phyloP scores from a whole-genome alignment of 768 basidiomycete genomes.

The Omphalotus guepiniiformis region DNA sequence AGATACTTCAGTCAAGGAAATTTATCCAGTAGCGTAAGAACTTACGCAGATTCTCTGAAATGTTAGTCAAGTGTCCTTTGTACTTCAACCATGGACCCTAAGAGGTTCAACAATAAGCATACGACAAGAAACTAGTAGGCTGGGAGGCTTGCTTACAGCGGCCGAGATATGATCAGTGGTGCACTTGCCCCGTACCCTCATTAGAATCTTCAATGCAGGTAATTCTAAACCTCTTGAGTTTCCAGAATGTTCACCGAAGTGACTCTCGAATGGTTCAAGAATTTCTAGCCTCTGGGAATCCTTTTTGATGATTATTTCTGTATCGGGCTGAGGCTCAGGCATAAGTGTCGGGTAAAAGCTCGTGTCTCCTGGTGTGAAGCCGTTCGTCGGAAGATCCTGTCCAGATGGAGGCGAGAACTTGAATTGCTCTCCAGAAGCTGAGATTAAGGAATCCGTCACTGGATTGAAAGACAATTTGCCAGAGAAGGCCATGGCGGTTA shows the following conservation, averaged over 20 bases:
- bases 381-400: slow-evolving; percentile 75
- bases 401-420: slow-evolving; percentile 83
- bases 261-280: slow-evolving; percentile 79
- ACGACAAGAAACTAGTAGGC: neutral
- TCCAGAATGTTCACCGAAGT: slow-evolving; percentile 50
- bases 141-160: slow-evolving; percentile 55
- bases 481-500: slow-evolving; percentile 96
- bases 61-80: slow-evolving; percentile 95
- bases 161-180: slow-evolving; percentile 99
- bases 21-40: slow-evolving; percentile 11
- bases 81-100: slow-evolving; percentile 99
- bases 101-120: slow-evolving; percentile 8
- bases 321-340: slow-evolving; percentile 73
- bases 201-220: slow-evolving; percentile 74
- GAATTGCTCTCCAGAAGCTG: slow-evolving; percentile 74
- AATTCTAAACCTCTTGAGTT: slow-evolving; percentile 66
- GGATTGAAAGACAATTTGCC: slow-evolving; percentile 95
- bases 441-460: slow-evolving; percentile 62
- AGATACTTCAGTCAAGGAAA: neutral
- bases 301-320: slow-evolving; percentile 71
- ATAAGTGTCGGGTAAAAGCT: slow-evolving; percentile 73
- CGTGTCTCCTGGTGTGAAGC: slow-evolving; percentile 74
- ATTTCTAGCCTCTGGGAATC: slow-evolving; percentile 84
- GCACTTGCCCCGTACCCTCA: slow-evolving; percentile 96
- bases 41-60: slow-evolving; percentile 91